Evolutionary conservation across 2,329 filamentous ascomycete genomes (phyloP).

Genomic region (Fusarium incarnatum): DNA sequence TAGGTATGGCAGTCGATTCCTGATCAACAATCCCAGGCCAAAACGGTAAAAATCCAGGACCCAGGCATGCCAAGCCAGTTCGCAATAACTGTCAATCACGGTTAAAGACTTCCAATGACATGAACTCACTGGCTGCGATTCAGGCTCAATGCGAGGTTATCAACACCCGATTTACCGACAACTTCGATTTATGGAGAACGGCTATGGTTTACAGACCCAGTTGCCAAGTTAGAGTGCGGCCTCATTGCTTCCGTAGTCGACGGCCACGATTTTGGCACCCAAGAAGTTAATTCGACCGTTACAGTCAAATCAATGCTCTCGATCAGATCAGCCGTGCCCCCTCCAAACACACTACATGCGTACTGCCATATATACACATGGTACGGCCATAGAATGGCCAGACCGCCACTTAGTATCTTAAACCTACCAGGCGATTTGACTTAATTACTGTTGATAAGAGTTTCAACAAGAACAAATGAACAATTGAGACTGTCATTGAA

Average conservation of each 20-base stretch:
- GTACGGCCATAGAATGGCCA: not conserved
- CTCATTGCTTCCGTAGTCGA: slow-evolving; percentile 14
- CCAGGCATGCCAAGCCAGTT: slow-evolving; percentile 1
- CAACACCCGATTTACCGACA: slow-evolving; percentile 6
- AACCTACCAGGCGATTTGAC: not conserved
- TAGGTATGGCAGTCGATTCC: slow-evolving; percentile 23
- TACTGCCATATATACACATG: not conserved
- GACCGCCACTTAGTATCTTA: slow-evolving; percentile 29
- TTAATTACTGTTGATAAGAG: not conserved
- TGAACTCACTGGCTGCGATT: slow-evolving; percentile 17
- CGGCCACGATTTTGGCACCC: not conserved
- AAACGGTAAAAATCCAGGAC: not conserved
- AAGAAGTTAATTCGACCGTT: not conserved
- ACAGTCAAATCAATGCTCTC: slow-evolving; percentile 8
- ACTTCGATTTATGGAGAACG: not conserved
- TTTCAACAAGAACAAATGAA: not conserved
- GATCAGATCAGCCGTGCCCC: slow-evolving; percentile 3
- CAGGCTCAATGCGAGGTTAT: slow-evolving; percentile 29
- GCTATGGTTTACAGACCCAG: not conserved
- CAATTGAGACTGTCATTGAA: not conserved
- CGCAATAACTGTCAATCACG: slow-evolving; percentile 30
- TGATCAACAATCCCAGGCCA: slow-evolving; percentile 16
- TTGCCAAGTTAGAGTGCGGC: slow-evolving; percentile 1
- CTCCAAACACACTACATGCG: slow-evolving; percentile 13
- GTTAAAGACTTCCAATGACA: slow-evolving; percentile 26